Evolutionary conservation across 441 rosid species (phyloP), one percentile per base, ranked within the genome.

Genomic region (Bruguiera hainesii): DNA sequence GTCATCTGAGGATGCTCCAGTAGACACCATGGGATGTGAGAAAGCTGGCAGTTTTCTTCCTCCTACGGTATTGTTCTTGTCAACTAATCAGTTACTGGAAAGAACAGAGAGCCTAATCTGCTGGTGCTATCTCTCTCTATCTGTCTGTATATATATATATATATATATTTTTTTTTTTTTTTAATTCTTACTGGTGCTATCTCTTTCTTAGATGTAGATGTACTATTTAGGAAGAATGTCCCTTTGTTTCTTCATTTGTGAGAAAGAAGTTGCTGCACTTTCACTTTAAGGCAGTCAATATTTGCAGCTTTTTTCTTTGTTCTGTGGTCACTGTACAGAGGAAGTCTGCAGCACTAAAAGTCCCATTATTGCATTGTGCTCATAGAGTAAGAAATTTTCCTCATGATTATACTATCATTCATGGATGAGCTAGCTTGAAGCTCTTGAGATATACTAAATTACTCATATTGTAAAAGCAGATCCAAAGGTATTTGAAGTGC

Each of bases 41-140:
- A 88, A 87, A 82, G 92, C 94, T 23, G 98, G 98, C 67, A 85
- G 78, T 77, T 66, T 74, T 78, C 89, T 94, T 77, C 98, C 99
- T 67, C 90, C 94, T 46, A 87, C 80, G 97, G 99, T 91, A 80
- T 42, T 56, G 28, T 60, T n/a, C 30, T 68, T 49, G n/a, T 39
- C 37, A 16, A 49, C 56, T 57, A 57, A 33, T 49, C 31, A 49
- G 16, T 23, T 60, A 49, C 20, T 64, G 30, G 56, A 61, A 19
- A 65, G 58, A 33, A 33, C 5, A 2, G 37, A 19, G 31, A 64
- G 21, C 28, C 28, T 53, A 53, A 53, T 6, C 23, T 23, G 16
- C 10, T 9, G 16, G 29, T 9, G 26, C 15, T 8, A 9, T 25
- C 57, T 9, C 23, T 53, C 16, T 26, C 26, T 51, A 3, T 21